Conservation (phyloP, 2,329 filamentous ascomycete species). For the Orbilia blumenaviensis region DNA sequence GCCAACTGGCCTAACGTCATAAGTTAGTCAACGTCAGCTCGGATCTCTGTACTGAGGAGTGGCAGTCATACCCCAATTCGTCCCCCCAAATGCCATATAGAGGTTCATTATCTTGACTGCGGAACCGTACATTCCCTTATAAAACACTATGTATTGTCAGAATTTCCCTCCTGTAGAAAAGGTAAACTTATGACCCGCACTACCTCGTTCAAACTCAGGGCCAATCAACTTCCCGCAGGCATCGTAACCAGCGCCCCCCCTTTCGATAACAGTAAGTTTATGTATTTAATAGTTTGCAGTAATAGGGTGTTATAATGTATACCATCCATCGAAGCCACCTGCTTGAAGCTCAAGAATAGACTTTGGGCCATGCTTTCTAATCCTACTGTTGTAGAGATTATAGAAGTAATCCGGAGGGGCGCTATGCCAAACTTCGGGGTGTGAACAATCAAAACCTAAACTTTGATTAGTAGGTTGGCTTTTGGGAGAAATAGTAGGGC, state of each 20-base stretch:
- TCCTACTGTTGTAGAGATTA: constrained; percentile 38
- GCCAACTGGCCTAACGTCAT: constrained; percentile 23
- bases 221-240: constrained; percentile 73
- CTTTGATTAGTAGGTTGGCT: neutral
- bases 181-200: too few relatives aligned
- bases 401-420: constrained; percentile 42
- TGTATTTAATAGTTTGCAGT: neutral
- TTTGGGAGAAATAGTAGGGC: too few relatives aligned
- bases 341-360: constrained; percentile 69
- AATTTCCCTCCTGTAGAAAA: neutral
- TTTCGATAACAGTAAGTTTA: neutral
- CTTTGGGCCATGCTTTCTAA: constrained; percentile 29
- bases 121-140: constrained; percentile 76
- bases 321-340: constrained; percentile 76
- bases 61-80: constrained; percentile 76
- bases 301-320: neutral
- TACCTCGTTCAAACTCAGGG: constrained; percentile 73
- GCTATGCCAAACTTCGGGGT: constrained; percentile 38
- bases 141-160: constrained; percentile 69
- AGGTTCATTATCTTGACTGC: constrained; percentile 75
- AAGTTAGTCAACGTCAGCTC: too few relatives aligned
- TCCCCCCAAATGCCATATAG: constrained; percentile 80
- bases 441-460: constrained; percentile 44
- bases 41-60: neutral
- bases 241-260: constrained; percentile 74